phyloP scores from a whole-genome alignment of 148 eudicot genomes.

The Spergularia marina region DNA sequence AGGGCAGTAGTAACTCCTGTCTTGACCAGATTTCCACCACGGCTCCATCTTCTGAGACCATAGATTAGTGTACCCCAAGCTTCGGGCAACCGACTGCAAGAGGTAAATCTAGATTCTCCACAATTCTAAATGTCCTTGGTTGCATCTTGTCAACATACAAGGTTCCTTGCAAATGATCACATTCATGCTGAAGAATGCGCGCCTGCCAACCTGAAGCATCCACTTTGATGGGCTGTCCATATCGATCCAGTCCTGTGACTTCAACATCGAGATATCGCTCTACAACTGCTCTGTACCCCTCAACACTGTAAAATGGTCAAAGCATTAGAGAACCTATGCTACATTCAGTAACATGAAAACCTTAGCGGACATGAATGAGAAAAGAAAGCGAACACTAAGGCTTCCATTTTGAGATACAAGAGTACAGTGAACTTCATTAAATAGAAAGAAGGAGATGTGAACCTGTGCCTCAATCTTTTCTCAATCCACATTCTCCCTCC shows the following conservation, averaged over 20 bases:
- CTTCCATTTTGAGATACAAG: too few relatives aligned
- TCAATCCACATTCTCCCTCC: too few relatives aligned
- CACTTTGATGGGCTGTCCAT: slow-evolving; percentile 69
- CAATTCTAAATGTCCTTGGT: slow-evolving; percentile 69
- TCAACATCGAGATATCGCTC: slow-evolving; percentile 84
- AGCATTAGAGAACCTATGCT: slow-evolving; percentile 5
- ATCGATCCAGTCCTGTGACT: slow-evolving; percentile 71
- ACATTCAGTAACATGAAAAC: background rate
- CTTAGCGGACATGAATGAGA: background rate
- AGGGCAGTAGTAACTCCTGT: background rate
- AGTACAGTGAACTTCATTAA: too few relatives aligned
- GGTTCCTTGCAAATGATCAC: slow-evolving; percentile 90
- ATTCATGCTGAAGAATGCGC: slow-evolving; percentile 92
- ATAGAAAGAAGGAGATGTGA: too few relatives aligned
- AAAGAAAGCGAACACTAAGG: background rate
- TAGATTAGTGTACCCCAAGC: slow-evolving; percentile 50
- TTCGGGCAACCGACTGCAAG: slow-evolving; percentile 77
- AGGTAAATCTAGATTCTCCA: slow-evolving; percentile 78
- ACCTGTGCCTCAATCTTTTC: too few relatives aligned
- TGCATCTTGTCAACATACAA: slow-evolving; percentile 89
- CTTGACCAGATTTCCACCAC: slow-evolving; percentile 2
- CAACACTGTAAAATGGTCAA: slow-evolving; percentile 55
- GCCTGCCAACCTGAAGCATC: slow-evolving; percentile 97
- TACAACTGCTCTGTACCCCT: slow-evolving; percentile 82
- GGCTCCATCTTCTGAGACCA: slow-evolving; percentile 7